A percentile compares a stretch with the other conserved stretches of the same genome.
These are phyloP conservation scores for Backusella parvicylindrica DNA, from an alignment of 192 early-diverging fungal genomes.

Conservation along the genomic window DNA sequence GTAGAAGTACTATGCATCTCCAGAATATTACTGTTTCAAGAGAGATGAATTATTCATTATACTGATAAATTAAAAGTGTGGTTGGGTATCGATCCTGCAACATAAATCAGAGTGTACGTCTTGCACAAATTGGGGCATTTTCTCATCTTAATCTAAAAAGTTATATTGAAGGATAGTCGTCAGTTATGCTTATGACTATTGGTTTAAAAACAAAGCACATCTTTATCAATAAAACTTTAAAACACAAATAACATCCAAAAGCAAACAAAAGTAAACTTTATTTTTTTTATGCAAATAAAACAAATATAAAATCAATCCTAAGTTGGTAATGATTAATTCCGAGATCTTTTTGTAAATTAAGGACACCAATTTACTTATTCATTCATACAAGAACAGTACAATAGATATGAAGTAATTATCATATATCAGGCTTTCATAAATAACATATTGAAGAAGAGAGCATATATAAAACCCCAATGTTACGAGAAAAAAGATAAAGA, in stretches of 20 bases:
- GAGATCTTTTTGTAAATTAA: not conserved
- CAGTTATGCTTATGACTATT: not conserved
- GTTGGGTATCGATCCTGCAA: slow-evolving; percentile 51
- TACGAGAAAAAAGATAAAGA: not conserved
- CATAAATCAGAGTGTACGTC: slow-evolving; percentile 70
- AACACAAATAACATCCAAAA: not conserved
- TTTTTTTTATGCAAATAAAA: not conserved
- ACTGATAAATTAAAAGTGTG: slow-evolving; percentile 49
- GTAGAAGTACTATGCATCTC: slow-evolving; percentile 63
- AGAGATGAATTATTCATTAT: slow-evolving; percentile 59
- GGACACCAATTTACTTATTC: not conserved
- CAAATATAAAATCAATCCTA: not conserved
- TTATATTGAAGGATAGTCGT: not conserved
- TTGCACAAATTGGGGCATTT: slow-evolving; percentile 59
- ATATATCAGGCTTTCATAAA: too few species aligned
- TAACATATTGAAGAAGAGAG: not conserved
- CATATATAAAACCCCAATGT: not conserved
- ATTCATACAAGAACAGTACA: not conserved
- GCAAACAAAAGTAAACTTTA: not conserved
- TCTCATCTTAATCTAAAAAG: not conserved
- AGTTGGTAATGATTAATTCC: not conserved
- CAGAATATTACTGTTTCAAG: slow-evolving; percentile 75
- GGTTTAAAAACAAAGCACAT: not conserved
- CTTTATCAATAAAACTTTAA: not conserved
- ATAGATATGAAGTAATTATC: not conserved